Evolutionary conservation across 2,329 filamentous ascomycete genomes (phyloP).

Genomic region (Monosporascus sp.): DNA sequence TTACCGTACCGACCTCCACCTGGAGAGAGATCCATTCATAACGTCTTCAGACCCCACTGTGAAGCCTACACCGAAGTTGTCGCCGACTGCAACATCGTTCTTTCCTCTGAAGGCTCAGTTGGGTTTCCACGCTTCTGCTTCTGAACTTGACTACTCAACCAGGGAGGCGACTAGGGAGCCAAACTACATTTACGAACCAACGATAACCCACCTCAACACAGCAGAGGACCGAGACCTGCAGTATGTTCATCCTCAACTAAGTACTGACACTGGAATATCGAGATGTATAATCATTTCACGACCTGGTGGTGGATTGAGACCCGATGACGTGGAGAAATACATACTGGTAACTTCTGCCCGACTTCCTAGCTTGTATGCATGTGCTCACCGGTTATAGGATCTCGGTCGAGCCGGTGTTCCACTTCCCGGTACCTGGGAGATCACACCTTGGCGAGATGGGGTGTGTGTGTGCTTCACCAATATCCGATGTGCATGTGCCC

Average conservation of each 20-base stretch:
- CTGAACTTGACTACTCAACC: constrained; percentile 12
- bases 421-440: constrained; percentile 32
- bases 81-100: constrained; percentile 59
- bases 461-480: constrained; percentile 55
- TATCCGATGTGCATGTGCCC: constrained; percentile 51
- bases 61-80: constrained; percentile 45
- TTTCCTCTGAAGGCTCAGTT: constrained; percentile 39
- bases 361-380: not conserved
- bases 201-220: constrained; percentile 4
- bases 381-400: constrained; percentile 29
- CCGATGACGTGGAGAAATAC: constrained; percentile 36
- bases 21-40: constrained; percentile 49
- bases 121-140: constrained; percentile 5
- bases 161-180: constrained; percentile 9
- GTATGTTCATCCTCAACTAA: constrained; percentile 33
- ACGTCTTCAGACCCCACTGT: constrained; percentile 28
- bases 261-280: constrained; percentile 40
- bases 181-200: constrained; percentile 2
- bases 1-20: constrained; percentile 13
- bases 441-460: constrained; percentile 32
- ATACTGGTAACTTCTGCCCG: constrained; percentile 34
- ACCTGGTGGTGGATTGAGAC: constrained; percentile 19
- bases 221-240: constrained; percentile 10
- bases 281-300: constrained; percentile 39
- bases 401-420: constrained; percentile 29